Percentiles rank a stretch among this genome's conserved stretches.
phyloP scores from a whole-genome alignment of 2,329 filamentous ascomycete species.

The Cladosporium sp. region DNA sequence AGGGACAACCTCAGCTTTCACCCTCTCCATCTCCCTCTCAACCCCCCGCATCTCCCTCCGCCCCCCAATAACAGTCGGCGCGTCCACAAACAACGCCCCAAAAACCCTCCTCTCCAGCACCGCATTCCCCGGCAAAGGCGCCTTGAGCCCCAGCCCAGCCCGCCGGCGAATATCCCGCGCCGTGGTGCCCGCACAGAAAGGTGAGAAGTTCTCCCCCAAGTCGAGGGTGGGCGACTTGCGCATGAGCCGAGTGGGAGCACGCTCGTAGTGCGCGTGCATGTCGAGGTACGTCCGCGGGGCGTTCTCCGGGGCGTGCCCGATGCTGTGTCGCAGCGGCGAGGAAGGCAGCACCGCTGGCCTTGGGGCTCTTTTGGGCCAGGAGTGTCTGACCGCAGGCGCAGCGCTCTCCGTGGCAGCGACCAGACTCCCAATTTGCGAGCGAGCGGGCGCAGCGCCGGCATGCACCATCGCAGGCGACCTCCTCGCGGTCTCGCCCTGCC shows the following conservation, averaged over 20 bases:
- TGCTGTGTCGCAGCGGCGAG: background rate
- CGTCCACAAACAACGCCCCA: conserved; percentile 3
- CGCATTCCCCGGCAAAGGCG: conserved; percentile 4
- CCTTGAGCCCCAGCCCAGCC: background rate
- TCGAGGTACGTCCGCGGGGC: conserved; percentile 8
- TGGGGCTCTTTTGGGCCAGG: background rate
- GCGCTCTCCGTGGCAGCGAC: background rate
- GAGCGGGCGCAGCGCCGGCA: background rate
- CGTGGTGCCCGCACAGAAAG: background rate
- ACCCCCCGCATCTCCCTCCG: background rate
- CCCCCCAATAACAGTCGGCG: background rate
- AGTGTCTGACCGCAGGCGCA: background rate
- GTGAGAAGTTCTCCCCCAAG: background rate
- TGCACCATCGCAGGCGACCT: background rate
- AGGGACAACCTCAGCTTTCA: background rate
- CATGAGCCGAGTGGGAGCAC: background rate
- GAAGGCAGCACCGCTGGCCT: background rate
- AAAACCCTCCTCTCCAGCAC: background rate
- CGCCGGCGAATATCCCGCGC: conserved; percentile 1
- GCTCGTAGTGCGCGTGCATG: background rate
- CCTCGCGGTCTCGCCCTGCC: background rate
- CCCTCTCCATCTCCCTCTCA: background rate
- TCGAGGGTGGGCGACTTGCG: background rate
- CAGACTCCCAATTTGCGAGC: background rate
- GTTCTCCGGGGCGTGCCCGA: background rate